Conservation (phyloP, 139 green algal genomes). For the Chlamydomonas sp. region DNA sequence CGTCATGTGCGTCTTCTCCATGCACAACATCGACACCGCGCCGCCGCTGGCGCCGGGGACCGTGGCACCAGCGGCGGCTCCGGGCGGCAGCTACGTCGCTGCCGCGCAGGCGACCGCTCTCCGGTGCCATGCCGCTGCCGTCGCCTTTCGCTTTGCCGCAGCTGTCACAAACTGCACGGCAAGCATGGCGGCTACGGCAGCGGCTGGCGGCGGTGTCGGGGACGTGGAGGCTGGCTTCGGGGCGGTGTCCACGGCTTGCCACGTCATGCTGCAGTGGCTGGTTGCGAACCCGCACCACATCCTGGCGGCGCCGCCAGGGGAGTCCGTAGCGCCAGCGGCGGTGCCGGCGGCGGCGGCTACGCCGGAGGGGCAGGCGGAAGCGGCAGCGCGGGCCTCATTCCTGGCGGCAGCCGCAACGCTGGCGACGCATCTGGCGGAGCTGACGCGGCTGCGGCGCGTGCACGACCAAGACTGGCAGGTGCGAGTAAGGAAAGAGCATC, state of each 20-base stretch:
- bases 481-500: background rate
- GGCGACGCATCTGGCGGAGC: conserved; percentile 18
- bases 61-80: background rate
- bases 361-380: conserved; percentile 18
- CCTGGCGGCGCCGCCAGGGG: background rate
- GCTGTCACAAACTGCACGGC: background rate
- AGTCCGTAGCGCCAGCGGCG: background rate
- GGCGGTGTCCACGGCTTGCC: conserved; percentile 7
- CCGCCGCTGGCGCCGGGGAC: background rate
- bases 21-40: conserved; percentile 28
- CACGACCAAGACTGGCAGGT: conserved; percentile 36
- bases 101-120: background rate
- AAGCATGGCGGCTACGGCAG: conserved; percentile 15
- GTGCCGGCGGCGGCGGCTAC: background rate
- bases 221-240: conserved; percentile 29
- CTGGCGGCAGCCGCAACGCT: conserved; percentile 9
- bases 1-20: conserved; percentile 46
- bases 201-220: conserved; percentile 27
- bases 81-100: background rate
- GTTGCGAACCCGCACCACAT: conserved; percentile 4
- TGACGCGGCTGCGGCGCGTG: conserved; percentile 2
- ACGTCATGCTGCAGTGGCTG: conserved; percentile 36
- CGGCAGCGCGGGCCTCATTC: conserved; percentile 22
- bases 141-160: conserved; percentile 24
- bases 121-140: background rate